Evolutionary conservation across 2,329 filamentous ascomycete genomes (phyloP), one percentile per base, ranked within the genome.

Genomic region (Colletotrichum sp.): DNA sequence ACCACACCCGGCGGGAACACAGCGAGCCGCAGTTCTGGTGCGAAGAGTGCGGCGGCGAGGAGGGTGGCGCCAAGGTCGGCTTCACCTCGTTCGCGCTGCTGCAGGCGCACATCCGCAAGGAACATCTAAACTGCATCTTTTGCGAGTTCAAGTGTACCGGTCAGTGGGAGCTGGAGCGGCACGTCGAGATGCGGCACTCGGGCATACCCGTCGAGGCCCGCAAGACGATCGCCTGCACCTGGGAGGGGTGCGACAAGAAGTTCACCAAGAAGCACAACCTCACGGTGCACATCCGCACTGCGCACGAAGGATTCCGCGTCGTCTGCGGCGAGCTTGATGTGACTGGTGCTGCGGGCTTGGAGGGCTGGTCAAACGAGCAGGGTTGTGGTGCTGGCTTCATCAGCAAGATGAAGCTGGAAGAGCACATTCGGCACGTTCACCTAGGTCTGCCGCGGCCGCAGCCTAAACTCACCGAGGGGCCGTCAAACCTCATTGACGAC

Each of bases 251-350:
- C 83, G 88, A 87, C 71, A 95, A 95, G 81, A 91, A 89, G 70
- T 98, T 98, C 84, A 96, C 95, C 21, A 95, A 94, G 81, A 92
- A 91, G 77, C 93, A 94, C n/a, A 98, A 98, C 80, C 89, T 98
- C 68, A 94, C 93, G 18, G 91, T 93, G 1, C 96, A 99, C 82
- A 88, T 96, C 71, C 93, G 93, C 73, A 93, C 91, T 13, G 93
- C 93, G 0, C 96, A 98, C 82, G 90, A 95, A 78, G 93, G 95
- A 21, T 87, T 92, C 78, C 92, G 92, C 12, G 98, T 95, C 81
- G 88, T 95, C n/a, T 98, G 96, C 81, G 95, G 95, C 18, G 86
- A 93, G 64, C 90, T 92, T 13, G 91, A 94, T 79, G 86, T 96
- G 2, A 87, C 86, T 10, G 83, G 85, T 7, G 89, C 87, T n/a